Evolutionary conservation across 805 yeast genomes (phyloP).

Genomic region (Candida maris): DNA sequence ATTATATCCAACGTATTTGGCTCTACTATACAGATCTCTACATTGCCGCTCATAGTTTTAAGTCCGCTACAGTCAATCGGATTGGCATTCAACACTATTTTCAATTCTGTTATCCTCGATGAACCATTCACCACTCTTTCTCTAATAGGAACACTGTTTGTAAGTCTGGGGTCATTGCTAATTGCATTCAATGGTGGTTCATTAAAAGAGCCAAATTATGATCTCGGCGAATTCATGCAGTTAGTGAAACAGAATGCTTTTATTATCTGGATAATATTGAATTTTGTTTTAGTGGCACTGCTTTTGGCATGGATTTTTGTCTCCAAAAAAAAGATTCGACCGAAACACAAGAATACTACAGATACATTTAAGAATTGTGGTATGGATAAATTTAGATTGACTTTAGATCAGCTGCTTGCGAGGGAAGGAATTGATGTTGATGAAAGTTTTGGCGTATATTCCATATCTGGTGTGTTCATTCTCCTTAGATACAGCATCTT

Average conservation of each 20-base stretch:
- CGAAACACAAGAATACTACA: slow-evolving; percentile 5
- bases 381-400: slow-evolving; percentile 4
- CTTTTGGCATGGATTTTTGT: slow-evolving; percentile 30
- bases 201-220: slow-evolving; percentile 49
- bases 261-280: slow-evolving; percentile 50
- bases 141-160: slow-evolving; percentile 60
- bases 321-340: slow-evolving; percentile 11
- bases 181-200: slow-evolving; percentile 80
- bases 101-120: slow-evolving; percentile 62
- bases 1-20: slow-evolving; percentile 74
- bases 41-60: slow-evolving; percentile 74
- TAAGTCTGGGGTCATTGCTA: slow-evolving; percentile 68
- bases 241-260: slow-evolving; percentile 46
- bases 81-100: slow-evolving; percentile 77
- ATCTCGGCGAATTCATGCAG: slow-evolving; percentile 43
- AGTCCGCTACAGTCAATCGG: slow-evolving; percentile 87
- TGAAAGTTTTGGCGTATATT: neutral
- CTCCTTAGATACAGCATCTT: neutral
- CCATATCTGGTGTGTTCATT: neutral
- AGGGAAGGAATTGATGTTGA: neutral
- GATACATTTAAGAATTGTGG: slow-evolving; percentile 3
- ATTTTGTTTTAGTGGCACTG: slow-evolving; percentile 29
- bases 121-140: slow-evolving; percentile 63
- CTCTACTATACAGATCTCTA: slow-evolving; percentile 76
- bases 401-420: slow-evolving; percentile 2